A percentile compares a stretch with the other conserved stretches of the same genome.
Conservation (phyloP, 1,284 basidiomycete genomes). For the Trametes versicolor region DNA sequence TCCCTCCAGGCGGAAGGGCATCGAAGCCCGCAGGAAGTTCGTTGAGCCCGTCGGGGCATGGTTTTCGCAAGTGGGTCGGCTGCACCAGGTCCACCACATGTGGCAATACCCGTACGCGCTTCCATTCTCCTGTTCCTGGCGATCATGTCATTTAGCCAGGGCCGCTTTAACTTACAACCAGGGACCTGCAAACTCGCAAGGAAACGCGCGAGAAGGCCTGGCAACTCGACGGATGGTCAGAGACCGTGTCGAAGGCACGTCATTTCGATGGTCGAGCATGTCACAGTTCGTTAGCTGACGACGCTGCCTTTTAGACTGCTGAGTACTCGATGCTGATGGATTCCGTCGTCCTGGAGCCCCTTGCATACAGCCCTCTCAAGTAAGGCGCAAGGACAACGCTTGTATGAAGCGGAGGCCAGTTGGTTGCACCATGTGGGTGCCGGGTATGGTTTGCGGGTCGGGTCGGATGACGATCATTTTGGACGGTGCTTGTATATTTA, state of each 20-base stretch:
- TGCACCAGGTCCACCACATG: slow-evolving; percentile 93
- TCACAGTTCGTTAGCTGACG: slow-evolving; percentile 4
- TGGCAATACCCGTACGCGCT: slow-evolving; percentile 90
- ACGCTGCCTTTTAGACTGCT: slow-evolving; percentile 64
- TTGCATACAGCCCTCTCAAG: slow-evolving; percentile 85
- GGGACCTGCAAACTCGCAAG: slow-evolving; percentile 84
- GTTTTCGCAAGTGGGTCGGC: slow-evolving; percentile 91
- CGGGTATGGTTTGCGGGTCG: slow-evolving; percentile 5
- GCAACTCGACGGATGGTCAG: slow-evolving; percentile 93
- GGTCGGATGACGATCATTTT: slow-evolving; percentile 8
- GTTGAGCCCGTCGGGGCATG: slow-evolving; percentile 92
- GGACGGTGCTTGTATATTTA: slow-evolving; percentile 32
- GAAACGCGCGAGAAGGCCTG: slow-evolving; percentile 89
- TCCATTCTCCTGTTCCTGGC: slow-evolving; percentile 19
- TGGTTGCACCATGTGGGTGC: slow-evolving; percentile 4
- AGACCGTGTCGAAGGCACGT: slow-evolving; percentile 89
- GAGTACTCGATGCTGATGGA: slow-evolving; percentile 84
- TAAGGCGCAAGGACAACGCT: slow-evolving; percentile 40
- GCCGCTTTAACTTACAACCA: slow-evolving; percentile 41
- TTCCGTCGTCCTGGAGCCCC: slow-evolving; percentile 75
- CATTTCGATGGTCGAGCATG: slow-evolving; percentile 1
- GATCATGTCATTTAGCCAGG: slow-evolving; percentile 29
- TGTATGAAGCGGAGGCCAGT: background rate
- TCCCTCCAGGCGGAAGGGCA: slow-evolving; percentile 76
- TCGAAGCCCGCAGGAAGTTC: slow-evolving; percentile 87